Evolutionary conservation across 2,329 filamentous ascomycete species (phyloP).

Genomic region (Coniochaeta sp.): DNA sequence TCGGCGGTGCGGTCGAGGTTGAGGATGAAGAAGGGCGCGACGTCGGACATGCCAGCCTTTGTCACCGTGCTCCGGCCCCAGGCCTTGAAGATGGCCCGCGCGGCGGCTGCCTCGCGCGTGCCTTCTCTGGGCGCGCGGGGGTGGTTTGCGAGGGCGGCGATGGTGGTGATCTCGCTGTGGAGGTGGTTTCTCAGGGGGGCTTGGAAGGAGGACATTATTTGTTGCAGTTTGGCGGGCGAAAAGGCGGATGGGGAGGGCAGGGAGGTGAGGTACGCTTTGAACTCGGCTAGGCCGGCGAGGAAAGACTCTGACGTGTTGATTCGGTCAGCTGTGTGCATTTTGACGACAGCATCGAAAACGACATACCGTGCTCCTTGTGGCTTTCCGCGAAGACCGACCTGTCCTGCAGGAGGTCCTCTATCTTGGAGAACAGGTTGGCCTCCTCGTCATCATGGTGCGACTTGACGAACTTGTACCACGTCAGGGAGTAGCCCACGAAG

Average conservation of each 20-base stretch:
- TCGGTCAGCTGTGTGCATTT: too few species aligned
- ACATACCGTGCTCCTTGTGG: constrained; percentile 46
- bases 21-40: constrained; percentile 57
- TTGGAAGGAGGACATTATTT: constrained; percentile 44
- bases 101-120: constrained; percentile 34
- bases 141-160: constrained; percentile 41
- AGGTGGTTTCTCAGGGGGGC: constrained; percentile 45
- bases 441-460: constrained; percentile 58
- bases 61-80: constrained; percentile 59
- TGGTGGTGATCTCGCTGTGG: constrained; percentile 46
- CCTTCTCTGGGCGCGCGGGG: constrained; percentile 40
- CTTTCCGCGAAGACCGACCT: constrained; percentile 43
- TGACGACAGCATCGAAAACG: background rate
- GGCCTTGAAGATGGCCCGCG: constrained; percentile 44
- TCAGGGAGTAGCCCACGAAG: constrained; percentile 50
- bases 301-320: constrained; percentile 29
- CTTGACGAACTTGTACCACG: constrained; percentile 52
- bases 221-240: constrained; percentile 34
- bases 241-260: constrained; percentile 34
- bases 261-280: constrained; percentile 42
- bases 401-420: constrained; percentile 43
- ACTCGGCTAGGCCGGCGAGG: constrained; percentile 40
- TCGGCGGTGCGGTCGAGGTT: constrained; percentile 55
- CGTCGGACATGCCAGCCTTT: constrained; percentile 51
- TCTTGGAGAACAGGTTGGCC: constrained; percentile 44